Evolutionary conservation across 768 basidiomycete species (phyloP).

Genomic region (Paxillus rubicundulus): DNA sequence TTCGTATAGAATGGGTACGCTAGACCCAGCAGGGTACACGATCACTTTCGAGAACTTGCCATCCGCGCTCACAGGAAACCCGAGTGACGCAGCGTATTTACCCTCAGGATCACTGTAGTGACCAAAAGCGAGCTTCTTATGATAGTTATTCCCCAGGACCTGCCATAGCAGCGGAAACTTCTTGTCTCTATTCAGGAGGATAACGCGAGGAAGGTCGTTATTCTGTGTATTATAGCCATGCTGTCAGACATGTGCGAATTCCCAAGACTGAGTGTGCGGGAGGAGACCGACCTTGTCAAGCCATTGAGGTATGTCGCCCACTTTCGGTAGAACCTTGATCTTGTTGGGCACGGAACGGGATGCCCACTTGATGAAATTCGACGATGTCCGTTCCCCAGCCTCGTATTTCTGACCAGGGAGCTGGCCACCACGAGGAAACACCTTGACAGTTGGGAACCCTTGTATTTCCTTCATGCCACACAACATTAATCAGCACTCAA

Average conservation of each 20-base stretch:
- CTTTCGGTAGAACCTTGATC: constrained; percentile 56
- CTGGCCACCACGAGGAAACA: constrained; percentile 75
- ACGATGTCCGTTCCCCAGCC: constrained; percentile 65
- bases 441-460: constrained; percentile 94
- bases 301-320: constrained; percentile 65
- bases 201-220: constrained; percentile 48
- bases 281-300: constrained; percentile 53
- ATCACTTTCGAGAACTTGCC: constrained; percentile 64
- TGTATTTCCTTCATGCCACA: constrained; percentile 54
- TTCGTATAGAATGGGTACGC: constrained; percentile 58
- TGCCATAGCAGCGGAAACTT: constrained; percentile 79
- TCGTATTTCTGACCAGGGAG: constrained; percentile 65
- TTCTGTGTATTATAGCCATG: constrained; percentile 26
- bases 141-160: constrained; percentile 71
- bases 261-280: background rate
- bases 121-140: constrained; percentile 59
- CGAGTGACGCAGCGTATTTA: constrained; percentile 53
- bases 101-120: constrained; percentile 67
- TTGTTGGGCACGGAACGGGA: constrained; percentile 70
- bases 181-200: constrained; percentile 74
- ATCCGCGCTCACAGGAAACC: constrained; percentile 51
- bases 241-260: background rate
- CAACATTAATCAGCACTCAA: background rate
- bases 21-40: constrained; percentile 62
- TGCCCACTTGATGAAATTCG: constrained; percentile 73